These are phyloP conservation scores for Paratrypanosoma confusum DNA, from an alignment of 208 protist genomes.

Conservation along the genomic window DNA sequence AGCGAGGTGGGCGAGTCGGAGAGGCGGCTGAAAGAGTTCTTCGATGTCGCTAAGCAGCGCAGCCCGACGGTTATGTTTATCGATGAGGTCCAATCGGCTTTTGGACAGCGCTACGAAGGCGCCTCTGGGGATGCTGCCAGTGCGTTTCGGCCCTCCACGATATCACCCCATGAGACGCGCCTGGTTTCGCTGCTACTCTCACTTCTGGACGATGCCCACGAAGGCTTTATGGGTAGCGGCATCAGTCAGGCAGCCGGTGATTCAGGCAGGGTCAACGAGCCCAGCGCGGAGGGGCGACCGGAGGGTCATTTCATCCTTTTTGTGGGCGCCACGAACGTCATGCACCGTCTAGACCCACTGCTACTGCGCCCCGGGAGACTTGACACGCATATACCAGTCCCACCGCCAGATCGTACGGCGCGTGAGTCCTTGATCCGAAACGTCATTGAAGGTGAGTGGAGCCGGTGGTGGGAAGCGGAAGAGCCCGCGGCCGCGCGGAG, in stretches of 20 bases:
- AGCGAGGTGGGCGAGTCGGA: constrained; percentile 89
- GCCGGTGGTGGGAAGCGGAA: constrained; percentile 21
- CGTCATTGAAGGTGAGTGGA: constrained; percentile 60
- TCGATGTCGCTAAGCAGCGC: constrained; percentile 57
- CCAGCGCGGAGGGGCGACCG: background rate
- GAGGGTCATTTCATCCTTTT: constrained; percentile 45
- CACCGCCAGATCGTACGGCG: constrained; percentile 39
- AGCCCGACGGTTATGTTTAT: constrained; percentile 88
- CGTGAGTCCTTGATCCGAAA: constrained; percentile 23
- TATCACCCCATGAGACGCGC: constrained; percentile 33
- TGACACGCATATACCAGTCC: constrained; percentile 62
- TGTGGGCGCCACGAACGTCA: constrained; percentile 71
- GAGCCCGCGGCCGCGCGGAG: background rate
- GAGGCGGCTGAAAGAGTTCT: constrained; percentile 70
- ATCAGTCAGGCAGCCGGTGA: too few relatives aligned
- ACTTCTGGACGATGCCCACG: constrained; percentile 57
- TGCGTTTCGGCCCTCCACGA: background rate
- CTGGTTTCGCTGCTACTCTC: constrained; percentile 65
- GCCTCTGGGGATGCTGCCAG: background rate
- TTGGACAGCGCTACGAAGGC: constrained; percentile 33
- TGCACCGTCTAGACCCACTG: constrained; percentile 51
- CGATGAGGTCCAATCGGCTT: constrained; percentile 91
- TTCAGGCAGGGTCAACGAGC: too few relatives aligned
- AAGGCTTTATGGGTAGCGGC: too few relatives aligned
- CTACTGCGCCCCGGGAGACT: constrained; percentile 68